Base-by-base conservation (phyloP, 2,329 filamentous ascomycete species). In the Fusarium papillatum region DNA sequence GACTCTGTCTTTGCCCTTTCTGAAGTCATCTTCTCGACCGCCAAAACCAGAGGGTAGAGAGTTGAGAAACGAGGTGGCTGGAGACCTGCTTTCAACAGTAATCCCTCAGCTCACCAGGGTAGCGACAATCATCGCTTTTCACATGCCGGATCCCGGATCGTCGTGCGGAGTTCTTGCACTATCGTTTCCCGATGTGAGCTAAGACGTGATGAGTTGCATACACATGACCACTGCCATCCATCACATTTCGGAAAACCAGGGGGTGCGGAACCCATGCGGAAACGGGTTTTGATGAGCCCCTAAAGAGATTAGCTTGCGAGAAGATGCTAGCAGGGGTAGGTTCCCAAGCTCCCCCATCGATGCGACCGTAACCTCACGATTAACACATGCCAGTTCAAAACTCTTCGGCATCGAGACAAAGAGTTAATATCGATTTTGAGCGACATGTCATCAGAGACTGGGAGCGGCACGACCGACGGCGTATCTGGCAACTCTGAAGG, bases 181-280 rank as follows among this genome's bases (percentile, higher is more conserved):
- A 74, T 39, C 19, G 14, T 36, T 7, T 7, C 29, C 53, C 53
- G 16, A 36, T 19, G 16, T 5, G 53, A 71, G 24, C 17, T 61
- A 50, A 72, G 24, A 53, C 60, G 17, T 64, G 72, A 72, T 68
- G 71, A 9, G 26, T 62, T 34, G 41, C 73, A 38, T 22, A 19
- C 72, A 34, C 50, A 69, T 74, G 72, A 69, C 17, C 72, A 68
- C 19, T 66, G 34, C 34, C 68, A 68, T 64, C 71, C 72, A 72
- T 6, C 34, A 48, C 29, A 31, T 57, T 16, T 13, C n/a, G 11
- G 26, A n/a, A 19, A n/a, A 63, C n/a, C n/a, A 22, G 60, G 38
- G 38, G 39, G 36, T 43, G 31, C 53, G 53, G 53, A 57, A 57
- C 19, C 19, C 53, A 7, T 13, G 53, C 53, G 29, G 53, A 34